Conservation (phyloP, 495 filamentous ascomycete genomes). For the Penicillium daleae region DNA sequence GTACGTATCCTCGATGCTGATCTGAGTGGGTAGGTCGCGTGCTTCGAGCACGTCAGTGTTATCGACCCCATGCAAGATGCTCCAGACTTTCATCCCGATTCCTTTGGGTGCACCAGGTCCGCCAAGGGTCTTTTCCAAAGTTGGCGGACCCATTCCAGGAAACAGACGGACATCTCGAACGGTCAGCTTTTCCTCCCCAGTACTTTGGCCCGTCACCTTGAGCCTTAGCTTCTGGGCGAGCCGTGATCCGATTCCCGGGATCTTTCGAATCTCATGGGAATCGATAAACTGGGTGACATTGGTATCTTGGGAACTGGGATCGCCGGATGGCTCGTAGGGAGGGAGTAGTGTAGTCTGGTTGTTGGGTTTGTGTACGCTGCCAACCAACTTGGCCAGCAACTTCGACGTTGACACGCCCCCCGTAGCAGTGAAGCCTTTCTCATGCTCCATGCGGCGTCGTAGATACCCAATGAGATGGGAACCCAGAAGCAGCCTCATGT, state of each 20-base stretch:
- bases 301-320: slow-evolving; percentile 28
- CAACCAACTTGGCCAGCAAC: slow-evolving; percentile 80
- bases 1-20: slow-evolving; percentile 94
- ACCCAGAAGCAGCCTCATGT: slow-evolving; percentile 63
- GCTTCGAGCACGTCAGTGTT: slow-evolving; percentile 69
- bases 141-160: slow-evolving; percentile 60
- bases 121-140: slow-evolving; percentile 66
- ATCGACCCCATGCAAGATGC: slow-evolving; percentile 74
- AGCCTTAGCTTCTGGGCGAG: slow-evolving; percentile 70
- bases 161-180: slow-evolving; percentile 66
- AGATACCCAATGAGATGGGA: slow-evolving; percentile 78
- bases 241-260: slow-evolving; percentile 86
- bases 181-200: slow-evolving; percentile 58
- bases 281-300: slow-evolving; percentile 75
- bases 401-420: slow-evolving; percentile 90
- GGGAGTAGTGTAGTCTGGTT: slow-evolving; percentile 82
- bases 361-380: slow-evolving; percentile 82
- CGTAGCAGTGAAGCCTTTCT: slow-evolving; percentile 83
- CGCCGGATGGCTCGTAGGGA: slow-evolving; percentile 47
- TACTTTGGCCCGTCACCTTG: slow-evolving; percentile 55
- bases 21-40: slow-evolving; percentile 77
- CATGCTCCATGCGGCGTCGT: slow-evolving; percentile 68
- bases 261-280: slow-evolving; percentile 72
- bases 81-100: slow-evolving; percentile 70
- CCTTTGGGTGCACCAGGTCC: slow-evolving; percentile 70